Evolutionary conservation across 305 asterid species (phyloP), one percentile per base, ranked within the genome.

Genomic region (Fraxinus ornus): DNA sequence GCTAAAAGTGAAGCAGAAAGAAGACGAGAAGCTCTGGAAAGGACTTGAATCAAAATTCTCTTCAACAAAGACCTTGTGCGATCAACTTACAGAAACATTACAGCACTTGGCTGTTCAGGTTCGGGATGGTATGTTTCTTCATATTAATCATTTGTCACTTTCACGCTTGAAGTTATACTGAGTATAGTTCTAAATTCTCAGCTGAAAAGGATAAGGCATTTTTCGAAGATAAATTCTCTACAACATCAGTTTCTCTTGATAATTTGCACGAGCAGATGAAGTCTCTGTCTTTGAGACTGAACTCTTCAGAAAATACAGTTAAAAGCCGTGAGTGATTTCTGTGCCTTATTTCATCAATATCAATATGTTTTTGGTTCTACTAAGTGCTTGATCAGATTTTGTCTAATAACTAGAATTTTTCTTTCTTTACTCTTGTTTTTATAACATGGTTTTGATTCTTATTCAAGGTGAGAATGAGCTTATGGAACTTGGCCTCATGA

Each of bases 1-100:
- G 89, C 90, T 92, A 76, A 92, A 91, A 84, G 98, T 90, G 84
- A 94, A 88, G 90, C 98, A 91, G 85, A 94, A 93, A 88, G 99
- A 97, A 86, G 98, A 94, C 81, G 97, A 91, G 88, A 94, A 92
- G 89, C 96, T 93, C 21, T 94, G 99, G 98, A 90, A 78, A 80
- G 99, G 97, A 78, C 92, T 97, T 78, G 97, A 92, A 79, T 93
- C 97, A 26, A 97, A 97, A 86, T 91, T 95, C 87, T 87, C 90
- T 81, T 93, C 93, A 39, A 92, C 97, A 41, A 94, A 92, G 91
- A 87, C 92, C 77, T 80, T 89, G 82, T 97, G 98, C 79, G 94
- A 92, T 90, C 94, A 92, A 88, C 93, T 97, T 78, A 88, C 89
- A 22, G 95, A 89, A 84, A 93, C 98, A 72, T 83, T 94, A 85